Evolutionary conservation across 805 yeast species (phyloP).

Genomic region (Alloascoidea hylecoeti): DNA sequence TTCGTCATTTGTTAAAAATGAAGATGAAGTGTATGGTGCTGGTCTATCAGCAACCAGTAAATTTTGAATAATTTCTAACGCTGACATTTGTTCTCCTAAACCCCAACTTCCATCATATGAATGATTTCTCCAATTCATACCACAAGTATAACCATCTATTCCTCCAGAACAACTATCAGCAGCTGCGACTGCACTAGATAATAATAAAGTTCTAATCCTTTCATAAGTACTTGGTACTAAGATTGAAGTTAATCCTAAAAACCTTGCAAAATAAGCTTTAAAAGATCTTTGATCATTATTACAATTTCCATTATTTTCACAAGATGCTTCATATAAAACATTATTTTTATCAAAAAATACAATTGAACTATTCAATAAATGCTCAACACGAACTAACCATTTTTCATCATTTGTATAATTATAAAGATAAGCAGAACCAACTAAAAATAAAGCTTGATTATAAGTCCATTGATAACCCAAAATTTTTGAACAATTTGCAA

Average conservation of each 20-base stretch:
- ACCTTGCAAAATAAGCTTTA: conserved; percentile 55
- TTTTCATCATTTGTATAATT: conserved; percentile 41
- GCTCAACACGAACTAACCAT: conserved; percentile 43
- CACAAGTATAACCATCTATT: conserved; percentile 70
- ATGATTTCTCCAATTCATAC: conserved; percentile 47
- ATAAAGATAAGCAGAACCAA: conserved; percentile 58
- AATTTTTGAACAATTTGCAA: conserved; percentile 34
- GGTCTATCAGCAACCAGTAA: conserved; percentile 16
- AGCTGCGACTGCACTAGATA: conserved; percentile 51
- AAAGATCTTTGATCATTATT: conserved; percentile 65
- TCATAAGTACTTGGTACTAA: conserved; percentile 41
- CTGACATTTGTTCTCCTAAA: conserved; percentile 74
- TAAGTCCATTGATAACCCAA: conserved; percentile 57
- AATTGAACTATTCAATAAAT: conserved; percentile 30
- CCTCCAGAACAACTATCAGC: conserved; percentile 76
- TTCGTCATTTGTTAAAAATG: too few relatives aligned
- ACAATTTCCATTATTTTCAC: conserved; percentile 43
- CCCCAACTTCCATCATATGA: conserved; percentile 62
- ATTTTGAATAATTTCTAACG: conserved; percentile 48
- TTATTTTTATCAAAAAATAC: conserved; percentile 29
- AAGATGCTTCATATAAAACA: conserved; percentile 58
- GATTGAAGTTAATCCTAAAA: conserved; percentile 46
- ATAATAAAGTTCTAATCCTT: conserved; percentile 29
- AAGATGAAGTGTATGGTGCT: conserved; percentile 28
- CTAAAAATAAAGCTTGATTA: conserved; percentile 53